Evolutionary conservation across 306 rosid species (phyloP).

Genomic region (Nissolia schottii): DNA sequence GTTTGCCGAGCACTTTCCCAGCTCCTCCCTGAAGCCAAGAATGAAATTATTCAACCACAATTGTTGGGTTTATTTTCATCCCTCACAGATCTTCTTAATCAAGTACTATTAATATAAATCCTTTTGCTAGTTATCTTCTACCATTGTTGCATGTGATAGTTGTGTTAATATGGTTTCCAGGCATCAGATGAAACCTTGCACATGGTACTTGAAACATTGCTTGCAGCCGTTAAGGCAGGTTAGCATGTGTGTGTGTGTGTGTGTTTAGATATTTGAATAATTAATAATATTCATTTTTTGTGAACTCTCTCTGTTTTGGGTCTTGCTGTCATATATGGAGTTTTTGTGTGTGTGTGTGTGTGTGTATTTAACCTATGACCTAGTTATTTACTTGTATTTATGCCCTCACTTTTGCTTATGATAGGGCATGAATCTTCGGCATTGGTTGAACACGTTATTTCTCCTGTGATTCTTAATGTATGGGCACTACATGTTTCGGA

Average conservation of each 20-base stretch:
- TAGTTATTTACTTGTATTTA: constrained; percentile 17
- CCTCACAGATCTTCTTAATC: constrained; percentile 75
- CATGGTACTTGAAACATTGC: constrained; percentile 88
- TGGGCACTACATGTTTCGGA: constrained; percentile 90
- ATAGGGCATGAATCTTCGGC: constrained; percentile 62
- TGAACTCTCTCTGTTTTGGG: background rate
- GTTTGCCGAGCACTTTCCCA: constrained; percentile 86
- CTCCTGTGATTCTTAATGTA: constrained; percentile 77
- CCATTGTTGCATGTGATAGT: constrained; percentile 21
- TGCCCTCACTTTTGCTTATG: constrained; percentile 14
- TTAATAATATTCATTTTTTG: background rate
- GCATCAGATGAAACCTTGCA: constrained; percentile 90
- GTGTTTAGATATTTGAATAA: background rate
- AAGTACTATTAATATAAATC: constrained; percentile 37
- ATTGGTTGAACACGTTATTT: constrained; percentile 59
- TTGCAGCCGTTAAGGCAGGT: constrained; percentile 76
- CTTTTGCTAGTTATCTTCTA: constrained; percentile 14
- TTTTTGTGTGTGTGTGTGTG: background rate
- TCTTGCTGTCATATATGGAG: background rate
- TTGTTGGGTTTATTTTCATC: constrained; percentile 77
- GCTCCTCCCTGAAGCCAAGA: constrained; percentile 78
- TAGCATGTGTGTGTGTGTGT: constrained; percentile 21
- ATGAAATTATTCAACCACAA: constrained; percentile 56
- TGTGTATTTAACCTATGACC: background rate
- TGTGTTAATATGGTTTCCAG: constrained; percentile 45